These are phyloP conservation scores for Fereydounia khargensis DNA, from an alignment of 1,284 basidiomycete genomes.

Conservation along the genomic window DNA sequence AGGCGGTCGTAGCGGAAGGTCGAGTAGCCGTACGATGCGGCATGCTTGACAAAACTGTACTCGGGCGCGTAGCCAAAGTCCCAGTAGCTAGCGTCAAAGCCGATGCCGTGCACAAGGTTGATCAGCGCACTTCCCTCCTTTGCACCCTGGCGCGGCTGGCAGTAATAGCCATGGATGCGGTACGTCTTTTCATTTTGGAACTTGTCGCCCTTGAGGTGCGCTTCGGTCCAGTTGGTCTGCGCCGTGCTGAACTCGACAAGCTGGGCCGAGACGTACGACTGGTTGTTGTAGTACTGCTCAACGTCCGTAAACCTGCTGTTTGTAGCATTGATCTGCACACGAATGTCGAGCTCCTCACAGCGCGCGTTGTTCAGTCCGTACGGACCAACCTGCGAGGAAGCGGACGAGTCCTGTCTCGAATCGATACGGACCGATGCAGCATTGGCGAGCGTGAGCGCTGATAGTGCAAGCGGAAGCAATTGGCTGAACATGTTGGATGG, in stretches of 20 bases:
- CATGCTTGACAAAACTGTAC: conserved; percentile 32
- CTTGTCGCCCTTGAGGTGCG: conserved; percentile 5
- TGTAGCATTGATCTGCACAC: conserved; percentile 10
- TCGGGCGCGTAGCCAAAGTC: conserved; percentile 9
- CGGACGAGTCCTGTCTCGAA: conserved; percentile 1
- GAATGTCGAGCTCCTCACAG: conserved; percentile 13
- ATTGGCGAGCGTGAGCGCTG: conserved; percentile 4
- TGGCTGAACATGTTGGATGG: conserved; percentile 5
- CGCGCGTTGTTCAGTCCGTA: conserved; percentile 26
- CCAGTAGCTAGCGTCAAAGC: conserved; percentile 38
- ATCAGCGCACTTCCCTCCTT: conserved; percentile 13
- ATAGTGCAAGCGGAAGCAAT: conserved; percentile 4
- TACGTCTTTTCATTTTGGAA: conserved; percentile 14
- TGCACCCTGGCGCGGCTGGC: conserved; percentile 9
- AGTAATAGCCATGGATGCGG: conserved; percentile 26
- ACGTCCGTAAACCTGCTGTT: conserved; percentile 25
- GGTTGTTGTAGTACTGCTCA: conserved; percentile 20
- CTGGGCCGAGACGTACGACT: conserved; percentile 26
- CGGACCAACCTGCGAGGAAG: conserved; percentile 14
- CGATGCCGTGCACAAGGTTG: conserved; percentile 31
- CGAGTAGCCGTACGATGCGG: conserved; percentile 31
- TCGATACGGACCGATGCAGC: conserved; percentile 11
- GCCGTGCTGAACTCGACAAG: conserved; percentile 19
- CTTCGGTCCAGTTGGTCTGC: conserved; percentile 17
- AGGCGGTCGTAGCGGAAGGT: conserved; percentile 57